A percentile compares a stretch with the other conserved stretches of the same genome.
Evolutionary conservation across 345 rosid genomes (phyloP).

Genomic region (Theobroma cacao): DNA sequence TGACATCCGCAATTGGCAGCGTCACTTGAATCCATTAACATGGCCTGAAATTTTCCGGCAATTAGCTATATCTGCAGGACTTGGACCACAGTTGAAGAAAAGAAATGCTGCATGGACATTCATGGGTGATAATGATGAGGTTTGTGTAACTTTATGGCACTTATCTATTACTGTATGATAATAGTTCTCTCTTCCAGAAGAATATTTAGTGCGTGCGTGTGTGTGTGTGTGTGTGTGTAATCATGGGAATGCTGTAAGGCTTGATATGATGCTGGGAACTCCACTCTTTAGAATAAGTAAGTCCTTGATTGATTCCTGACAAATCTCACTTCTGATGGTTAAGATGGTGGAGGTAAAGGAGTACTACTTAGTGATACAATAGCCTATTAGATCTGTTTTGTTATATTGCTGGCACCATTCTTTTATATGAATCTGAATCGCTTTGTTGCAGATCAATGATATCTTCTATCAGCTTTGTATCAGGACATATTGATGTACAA

Average conservation of each 20-base stretch:
- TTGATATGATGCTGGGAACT: neutral
- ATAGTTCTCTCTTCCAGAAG: neutral
- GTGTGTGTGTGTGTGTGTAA: neutral
- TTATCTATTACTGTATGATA: neutral
- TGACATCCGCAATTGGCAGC: constrained; percentile 94
- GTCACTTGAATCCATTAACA: constrained; percentile 74
- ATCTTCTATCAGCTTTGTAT: neutral
- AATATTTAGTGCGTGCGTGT: neutral
- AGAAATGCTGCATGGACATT: constrained; percentile 34
- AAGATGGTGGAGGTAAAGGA: neutral
- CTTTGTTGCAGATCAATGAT: neutral
- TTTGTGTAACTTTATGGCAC: constrained; percentile 21
- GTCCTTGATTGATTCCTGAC: neutral
- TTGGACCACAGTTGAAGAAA: constrained; percentile 86
- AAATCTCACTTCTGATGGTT: neutral
- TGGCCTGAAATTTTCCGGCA: constrained; percentile 98
- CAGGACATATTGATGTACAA: neutral
- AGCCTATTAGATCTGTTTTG: neutral
- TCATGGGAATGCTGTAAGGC: neutral
- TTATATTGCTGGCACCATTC: neutral
- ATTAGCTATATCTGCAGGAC: constrained; percentile 83
- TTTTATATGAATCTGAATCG: neutral
- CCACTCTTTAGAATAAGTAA: neutral
- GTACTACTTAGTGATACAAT: neutral
- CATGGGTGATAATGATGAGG: constrained; percentile 69